These are phyloP conservation scores for Juglanconis juglandina DNA, from an alignment of 2,329 filamentous ascomycete genomes.

Conservation along the genomic window DNA sequence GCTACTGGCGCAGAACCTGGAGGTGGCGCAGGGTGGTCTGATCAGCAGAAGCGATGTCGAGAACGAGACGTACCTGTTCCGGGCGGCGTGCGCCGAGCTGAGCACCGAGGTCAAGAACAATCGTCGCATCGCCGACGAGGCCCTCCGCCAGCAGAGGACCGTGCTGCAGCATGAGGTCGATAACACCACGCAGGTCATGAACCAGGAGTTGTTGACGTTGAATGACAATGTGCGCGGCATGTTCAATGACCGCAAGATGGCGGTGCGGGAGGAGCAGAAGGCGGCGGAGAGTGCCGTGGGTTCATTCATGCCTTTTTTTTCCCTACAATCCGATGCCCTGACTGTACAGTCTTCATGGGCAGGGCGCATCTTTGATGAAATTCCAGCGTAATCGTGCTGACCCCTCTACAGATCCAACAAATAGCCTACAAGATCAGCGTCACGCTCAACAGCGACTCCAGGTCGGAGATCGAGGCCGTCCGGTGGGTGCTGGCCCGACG, in stretches of 20 bases:
- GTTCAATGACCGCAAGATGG: slow-evolving; percentile 95
- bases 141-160: slow-evolving; percentile 76
- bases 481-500: slow-evolving; percentile 76
- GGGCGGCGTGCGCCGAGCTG: slow-evolving; percentile 88
- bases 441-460: slow-evolving; percentile 80
- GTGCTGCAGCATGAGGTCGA: slow-evolving; percentile 94
- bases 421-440: slow-evolving; percentile 96
- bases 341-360: too few relatives aligned
- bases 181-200: slow-evolving; percentile 78
- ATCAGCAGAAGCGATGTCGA: slow-evolving; percentile 91
- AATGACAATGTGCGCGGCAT: slow-evolving; percentile 92
- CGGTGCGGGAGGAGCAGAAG: slow-evolving; percentile 82
- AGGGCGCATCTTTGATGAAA: too few relatives aligned
- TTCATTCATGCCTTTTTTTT: slow-evolving; percentile 16
- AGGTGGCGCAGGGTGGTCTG: slow-evolving; percentile 73
- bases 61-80: slow-evolving; percentile 92
- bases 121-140: slow-evolving; percentile 72
- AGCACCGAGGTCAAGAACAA: slow-evolving; percentile 80
- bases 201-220: slow-evolving; percentile 75
- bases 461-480: slow-evolving; percentile 86
- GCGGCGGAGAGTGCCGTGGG: slow-evolving; percentile 73
- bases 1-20: slow-evolving; percentile 74
- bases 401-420: slow-evolving; percentile 68
- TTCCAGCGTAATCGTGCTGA: slow-evolving; percentile 15
- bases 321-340: not conserved